Evolutionary conservation across 2,329 filamentous ascomycete species (phyloP).

Genomic region (Microdochium bolleyi): DNA sequence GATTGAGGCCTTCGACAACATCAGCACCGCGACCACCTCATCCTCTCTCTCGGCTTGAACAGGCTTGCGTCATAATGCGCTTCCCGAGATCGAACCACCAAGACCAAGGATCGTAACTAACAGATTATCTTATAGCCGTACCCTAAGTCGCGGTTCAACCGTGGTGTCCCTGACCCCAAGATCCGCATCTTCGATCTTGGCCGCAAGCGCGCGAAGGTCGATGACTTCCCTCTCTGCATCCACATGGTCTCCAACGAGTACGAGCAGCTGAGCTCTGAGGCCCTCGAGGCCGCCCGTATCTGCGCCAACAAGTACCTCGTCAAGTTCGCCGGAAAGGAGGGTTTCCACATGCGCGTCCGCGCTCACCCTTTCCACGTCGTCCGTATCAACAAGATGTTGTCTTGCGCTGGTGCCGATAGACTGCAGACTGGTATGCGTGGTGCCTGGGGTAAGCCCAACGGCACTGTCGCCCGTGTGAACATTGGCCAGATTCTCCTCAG

Average conservation of each 20-base stretch:
- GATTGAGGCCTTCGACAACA: background rate
- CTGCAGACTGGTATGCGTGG: conserved; percentile 99
- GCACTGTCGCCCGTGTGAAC: conserved; percentile 98
- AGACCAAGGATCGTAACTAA: conserved; percentile 31
- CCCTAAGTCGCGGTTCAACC: conserved; percentile 99
- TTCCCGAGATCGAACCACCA: background rate
- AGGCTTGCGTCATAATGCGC: background rate
- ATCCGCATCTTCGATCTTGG: conserved; percentile 98
- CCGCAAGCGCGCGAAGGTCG: conserved; percentile 96
- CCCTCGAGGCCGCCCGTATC: conserved; percentile 98
- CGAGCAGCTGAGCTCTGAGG: conserved; percentile 99
- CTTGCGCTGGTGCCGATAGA: conserved; percentile 99
- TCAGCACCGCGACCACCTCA: background rate
- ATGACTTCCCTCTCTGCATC: conserved; percentile 98
- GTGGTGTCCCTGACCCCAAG: conserved; percentile 83
- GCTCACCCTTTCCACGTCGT: conserved; percentile 99
- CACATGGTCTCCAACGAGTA: conserved; percentile 99
- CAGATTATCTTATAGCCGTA: conserved; percentile 71
- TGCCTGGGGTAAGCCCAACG: conserved; percentile 99
- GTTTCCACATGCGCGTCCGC: conserved; percentile 69
- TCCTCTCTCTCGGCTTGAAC: background rate
- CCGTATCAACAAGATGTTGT: conserved; percentile 99
- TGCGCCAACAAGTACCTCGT: conserved; percentile 98
- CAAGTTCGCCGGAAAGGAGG: conserved; percentile 65
- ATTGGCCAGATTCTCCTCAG: conserved; percentile 99